A percentile compares a stretch with the other conserved stretches of the same genome.
These are phyloP conservation scores for Lunularia cruciata DNA, from an alignment of 225 moss, liverwort and hornwort species.

Conservation along the genomic window DNA sequence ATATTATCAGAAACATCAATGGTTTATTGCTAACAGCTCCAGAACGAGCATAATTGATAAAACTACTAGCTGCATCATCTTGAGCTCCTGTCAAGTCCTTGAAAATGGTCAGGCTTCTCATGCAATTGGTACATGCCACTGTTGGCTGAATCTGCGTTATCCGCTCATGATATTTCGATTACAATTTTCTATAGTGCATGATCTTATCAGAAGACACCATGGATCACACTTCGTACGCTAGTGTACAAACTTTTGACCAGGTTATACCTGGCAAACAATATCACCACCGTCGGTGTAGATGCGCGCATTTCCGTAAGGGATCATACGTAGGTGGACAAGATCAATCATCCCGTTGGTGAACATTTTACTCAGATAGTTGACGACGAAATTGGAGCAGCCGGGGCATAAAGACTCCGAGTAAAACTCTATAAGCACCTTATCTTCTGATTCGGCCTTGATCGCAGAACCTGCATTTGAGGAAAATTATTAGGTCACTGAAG, in stretches of 20 bases:
- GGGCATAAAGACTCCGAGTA: conserved; percentile 92
- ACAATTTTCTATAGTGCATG: no score
- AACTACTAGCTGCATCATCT: no score
- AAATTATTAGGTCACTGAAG: no score
- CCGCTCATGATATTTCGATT: no score
- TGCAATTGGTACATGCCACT: no score
- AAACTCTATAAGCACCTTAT: conserved; percentile 79
- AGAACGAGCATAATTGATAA: no score
- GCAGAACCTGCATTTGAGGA: neutral
- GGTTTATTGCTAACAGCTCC: no score
- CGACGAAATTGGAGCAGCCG: conserved; percentile 68
- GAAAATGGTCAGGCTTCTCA: no score
- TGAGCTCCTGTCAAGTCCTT: no score
- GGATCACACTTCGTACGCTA: no score
- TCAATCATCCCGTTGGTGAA: conserved; percentile 81
- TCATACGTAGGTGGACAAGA: conserved; percentile 82
- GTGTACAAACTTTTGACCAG: neutral
- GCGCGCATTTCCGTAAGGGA: conserved; percentile 87
- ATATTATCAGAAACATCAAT: neutral
- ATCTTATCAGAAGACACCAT: no score
- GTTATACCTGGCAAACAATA: conserved; percentile 71
- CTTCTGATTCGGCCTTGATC: conserved; percentile 25
- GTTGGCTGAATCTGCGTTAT: no score
- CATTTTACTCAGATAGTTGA: conserved; percentile 72
- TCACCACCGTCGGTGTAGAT: conserved; percentile 51